Percentiles rank a stretch among this genome's conserved stretches.
Conservation (phyloP, 176 grass and related monocot species). For the Rhipidocladum racemiflorum region DNA sequence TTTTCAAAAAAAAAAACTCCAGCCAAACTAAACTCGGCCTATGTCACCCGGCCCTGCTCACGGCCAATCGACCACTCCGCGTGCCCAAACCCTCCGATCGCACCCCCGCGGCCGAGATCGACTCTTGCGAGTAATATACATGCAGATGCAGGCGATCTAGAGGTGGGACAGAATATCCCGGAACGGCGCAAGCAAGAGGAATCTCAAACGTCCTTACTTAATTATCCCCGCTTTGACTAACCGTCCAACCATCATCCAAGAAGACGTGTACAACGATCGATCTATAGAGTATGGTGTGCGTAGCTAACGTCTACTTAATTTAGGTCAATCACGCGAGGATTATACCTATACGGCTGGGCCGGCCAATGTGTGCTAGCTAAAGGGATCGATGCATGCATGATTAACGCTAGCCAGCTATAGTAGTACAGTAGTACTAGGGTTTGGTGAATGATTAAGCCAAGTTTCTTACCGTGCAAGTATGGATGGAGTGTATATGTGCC, state of each 20-base stretch:
- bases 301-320: slow-evolving; percentile 16
- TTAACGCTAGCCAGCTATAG: background rate
- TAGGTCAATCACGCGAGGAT: slow-evolving; percentile 20
- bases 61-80: too few relatives aligned
- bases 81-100: too few relatives aligned
- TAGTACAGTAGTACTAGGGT: background rate
- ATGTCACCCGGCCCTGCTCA: too few relatives aligned
- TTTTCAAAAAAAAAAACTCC: too few relatives aligned
- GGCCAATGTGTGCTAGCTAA: background rate
- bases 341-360: background rate
- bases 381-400: background rate
- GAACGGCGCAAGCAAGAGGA: background rate
- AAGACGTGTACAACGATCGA: background rate
- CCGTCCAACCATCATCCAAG: background rate
- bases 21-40: too few relatives aligned
- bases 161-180: background rate
- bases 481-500: background rate
- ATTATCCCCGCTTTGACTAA: slow-evolving; percentile 4
- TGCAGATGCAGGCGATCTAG: too few relatives aligned
- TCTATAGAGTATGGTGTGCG: background rate
- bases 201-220: background rate
- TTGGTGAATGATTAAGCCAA: background rate
- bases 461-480: slow-evolving; percentile 12
- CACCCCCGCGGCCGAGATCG: too few relatives aligned
- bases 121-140: too few relatives aligned